These are phyloP conservation scores for Friedmanniomyces endolithicus DNA, from an alignment of 495 filamentous ascomycete species.

Conservation along the genomic window DNA sequence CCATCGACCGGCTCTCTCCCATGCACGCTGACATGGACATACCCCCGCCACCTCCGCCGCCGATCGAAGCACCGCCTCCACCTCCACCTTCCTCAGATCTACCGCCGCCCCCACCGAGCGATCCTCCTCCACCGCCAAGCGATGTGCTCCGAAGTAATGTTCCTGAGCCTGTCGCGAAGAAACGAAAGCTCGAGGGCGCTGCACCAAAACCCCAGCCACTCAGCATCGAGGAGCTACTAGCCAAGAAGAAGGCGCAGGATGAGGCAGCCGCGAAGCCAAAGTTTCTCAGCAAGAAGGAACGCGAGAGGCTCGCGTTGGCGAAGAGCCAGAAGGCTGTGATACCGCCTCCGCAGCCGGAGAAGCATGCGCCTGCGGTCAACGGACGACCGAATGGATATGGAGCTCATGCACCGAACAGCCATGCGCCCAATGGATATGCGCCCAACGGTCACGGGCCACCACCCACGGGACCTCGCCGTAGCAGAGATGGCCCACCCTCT, in stretches of 20 bases:
- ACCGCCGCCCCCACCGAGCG: constrained; percentile 43
- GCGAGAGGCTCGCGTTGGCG: constrained; percentile 75
- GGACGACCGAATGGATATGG: constrained; percentile 11
- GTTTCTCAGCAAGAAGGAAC: constrained; percentile 80
- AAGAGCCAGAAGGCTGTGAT: constrained; percentile 71
- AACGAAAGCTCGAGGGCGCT: constrained; percentile 43
- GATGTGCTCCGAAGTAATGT: constrained; percentile 1
- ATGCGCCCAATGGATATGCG: no score
- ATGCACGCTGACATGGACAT: background rate
- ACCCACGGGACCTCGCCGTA: constrained; percentile 70
- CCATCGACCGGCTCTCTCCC: no score
- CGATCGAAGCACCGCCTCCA: constrained; percentile 24
- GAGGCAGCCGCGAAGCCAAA: constrained; percentile 74
- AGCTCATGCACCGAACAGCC: constrained; percentile 13
- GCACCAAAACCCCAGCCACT: constrained; percentile 40
- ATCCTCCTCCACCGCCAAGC: constrained; percentile 40
- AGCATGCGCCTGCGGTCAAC: background rate
- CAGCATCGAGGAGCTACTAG: constrained; percentile 64
- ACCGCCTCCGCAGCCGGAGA: background rate
- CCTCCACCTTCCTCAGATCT: constrained; percentile 38
- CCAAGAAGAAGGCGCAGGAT: constrained; percentile 68
- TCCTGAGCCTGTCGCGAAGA: constrained; percentile 29
- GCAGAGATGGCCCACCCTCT: constrained; percentile 49
- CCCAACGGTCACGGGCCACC: constrained; percentile 27
- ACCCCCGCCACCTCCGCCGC: background rate